These are phyloP conservation scores for Kwoniella dendrophila DNA, from an alignment of 768 basidiomycete species.

Conservation along the genomic window DNA sequence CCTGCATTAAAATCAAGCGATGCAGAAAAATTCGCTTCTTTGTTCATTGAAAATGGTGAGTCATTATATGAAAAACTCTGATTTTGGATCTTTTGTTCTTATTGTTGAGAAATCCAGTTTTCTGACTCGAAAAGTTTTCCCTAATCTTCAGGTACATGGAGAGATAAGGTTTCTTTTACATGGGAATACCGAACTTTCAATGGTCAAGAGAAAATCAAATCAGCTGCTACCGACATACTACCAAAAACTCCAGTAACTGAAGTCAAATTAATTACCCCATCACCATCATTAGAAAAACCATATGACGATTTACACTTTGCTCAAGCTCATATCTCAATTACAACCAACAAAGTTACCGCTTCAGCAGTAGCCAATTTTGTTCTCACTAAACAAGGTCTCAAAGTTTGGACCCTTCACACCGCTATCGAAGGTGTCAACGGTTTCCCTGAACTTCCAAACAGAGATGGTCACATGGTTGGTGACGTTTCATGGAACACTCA, in stretches of 20 bases:
- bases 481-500: slow-evolving; percentile 13
- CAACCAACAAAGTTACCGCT: slow-evolving; percentile 60
- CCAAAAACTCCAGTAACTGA: slow-evolving; percentile 15
- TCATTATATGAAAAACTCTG: too few species aligned
- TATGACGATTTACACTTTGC: slow-evolving; percentile 63
- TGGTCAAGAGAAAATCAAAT: slow-evolving; percentile 56
- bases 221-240: slow-evolving; percentile 58
- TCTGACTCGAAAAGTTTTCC: not conserved
- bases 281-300: slow-evolving; percentile 30
- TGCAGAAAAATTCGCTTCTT: slow-evolving; percentile 19
- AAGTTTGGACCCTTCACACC: slow-evolving; percentile 65
- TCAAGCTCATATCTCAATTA: slow-evolving; percentile 64
- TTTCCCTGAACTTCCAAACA: slow-evolving; percentile 57
- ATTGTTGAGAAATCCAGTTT: not conserved
- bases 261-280: slow-evolving; percentile 25
- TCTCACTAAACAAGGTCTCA: slow-evolving; percentile 62
- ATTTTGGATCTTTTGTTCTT: too few species aligned
- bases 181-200: slow-evolving; percentile 68
- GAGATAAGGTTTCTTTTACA: slow-evolving; percentile 65
- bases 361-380: slow-evolving; percentile 65
- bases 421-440: slow-evolving; percentile 63
- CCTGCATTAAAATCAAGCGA: slow-evolving; percentile 5
- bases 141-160: slow-evolving; percentile 58
- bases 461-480: slow-evolving; percentile 21
- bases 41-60: slow-evolving; percentile 35